Base-by-base conservation (phyloP, 306 rosid species). In the Quercus suber region DNA sequence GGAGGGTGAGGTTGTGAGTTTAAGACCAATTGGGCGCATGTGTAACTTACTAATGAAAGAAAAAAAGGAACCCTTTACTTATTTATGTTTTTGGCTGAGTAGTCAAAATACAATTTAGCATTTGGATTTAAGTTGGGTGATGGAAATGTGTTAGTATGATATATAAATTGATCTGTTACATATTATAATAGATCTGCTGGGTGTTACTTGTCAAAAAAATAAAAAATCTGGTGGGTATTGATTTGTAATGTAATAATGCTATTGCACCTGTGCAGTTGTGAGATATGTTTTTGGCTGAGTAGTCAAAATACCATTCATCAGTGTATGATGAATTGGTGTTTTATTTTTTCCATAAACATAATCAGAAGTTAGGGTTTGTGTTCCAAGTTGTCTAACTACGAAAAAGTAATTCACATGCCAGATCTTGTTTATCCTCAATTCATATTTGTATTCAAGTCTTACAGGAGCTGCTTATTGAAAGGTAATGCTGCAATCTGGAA, bases 401-500 rank as follows among this genome's bases (percentile, higher is more conserved):
- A 61, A 71, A 84, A 55, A 77, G 75, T 68, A 52, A 68, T 61
- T 76, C 75, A 49, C 69, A 74, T 71, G 51, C 70, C 33, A 58
- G 69, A 78, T 78, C 31, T 82, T 84, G 63, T 81, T 79, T 76
- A 35, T 81, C 83, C 84, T 79, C 68, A 61, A 80, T 76, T 81
- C 76, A 79, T 76, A 69, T 55, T 56, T 77, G 21, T 27, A 77
- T 85, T 82, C 64, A 70, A 89, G 86, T 81, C 93, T 91, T 73
- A 88, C 80, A 64, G 75, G 82, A 75, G 81, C 58, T 90, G 82
- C 83, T 88, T 91, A 65, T 89, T 87, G 75, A 81, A 82, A 94
- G 99, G 97, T 92, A 61, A 94, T 92, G 97, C 84, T 92, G 87
- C 79, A 89, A 79, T 88, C 95, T 6, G 90, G 95, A 76, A 94